A percentile compares a stretch with the other conserved stretches of the same genome.
Conservation (phyloP, 495 filamentous ascomycete genomes). For the Apodospora peruviana region DNA sequence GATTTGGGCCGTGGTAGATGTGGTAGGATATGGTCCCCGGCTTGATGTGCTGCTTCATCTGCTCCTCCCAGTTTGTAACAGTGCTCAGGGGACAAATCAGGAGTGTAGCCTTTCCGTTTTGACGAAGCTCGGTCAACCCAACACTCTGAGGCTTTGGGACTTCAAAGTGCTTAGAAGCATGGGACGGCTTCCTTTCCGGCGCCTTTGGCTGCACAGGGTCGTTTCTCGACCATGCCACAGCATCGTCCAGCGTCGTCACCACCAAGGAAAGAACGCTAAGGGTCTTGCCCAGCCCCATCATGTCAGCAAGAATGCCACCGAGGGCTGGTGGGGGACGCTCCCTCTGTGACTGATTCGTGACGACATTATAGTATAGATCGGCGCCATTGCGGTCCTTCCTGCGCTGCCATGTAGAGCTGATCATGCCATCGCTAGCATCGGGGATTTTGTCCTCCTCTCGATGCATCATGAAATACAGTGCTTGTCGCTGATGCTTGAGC, state of each 20-base stretch:
- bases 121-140: constrained; percentile 43
- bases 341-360: constrained; percentile 63
- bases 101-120: constrained; percentile 75
- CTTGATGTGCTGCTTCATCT: constrained; percentile 75
- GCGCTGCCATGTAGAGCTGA: constrained; percentile 71
- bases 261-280: constrained; percentile 80
- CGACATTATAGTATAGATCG: constrained; percentile 68
- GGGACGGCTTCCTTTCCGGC: constrained; percentile 30
- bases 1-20: constrained; percentile 77
- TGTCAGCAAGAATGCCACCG: constrained; percentile 91
- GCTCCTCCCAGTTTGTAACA: constrained; percentile 86
- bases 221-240: constrained; percentile 50
- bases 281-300: constrained; percentile 98
- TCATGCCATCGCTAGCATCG: constrained; percentile 38
- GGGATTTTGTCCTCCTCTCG: constrained; percentile 55
- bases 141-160: constrained; percentile 28
- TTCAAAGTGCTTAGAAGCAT: constrained; percentile 27
- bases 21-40: constrained; percentile 57
- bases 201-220: constrained; percentile 33
- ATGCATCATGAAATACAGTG: constrained; percentile 79
- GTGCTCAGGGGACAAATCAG: constrained; percentile 86
- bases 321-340: constrained; percentile 63
- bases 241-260: constrained; percentile 53
- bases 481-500: constrained; percentile 87
- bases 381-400: constrained; percentile 46